Base-by-base conservation (phyloP, 2,329 filamentous ascomycete species). In the Claviceps sp. region DNA sequence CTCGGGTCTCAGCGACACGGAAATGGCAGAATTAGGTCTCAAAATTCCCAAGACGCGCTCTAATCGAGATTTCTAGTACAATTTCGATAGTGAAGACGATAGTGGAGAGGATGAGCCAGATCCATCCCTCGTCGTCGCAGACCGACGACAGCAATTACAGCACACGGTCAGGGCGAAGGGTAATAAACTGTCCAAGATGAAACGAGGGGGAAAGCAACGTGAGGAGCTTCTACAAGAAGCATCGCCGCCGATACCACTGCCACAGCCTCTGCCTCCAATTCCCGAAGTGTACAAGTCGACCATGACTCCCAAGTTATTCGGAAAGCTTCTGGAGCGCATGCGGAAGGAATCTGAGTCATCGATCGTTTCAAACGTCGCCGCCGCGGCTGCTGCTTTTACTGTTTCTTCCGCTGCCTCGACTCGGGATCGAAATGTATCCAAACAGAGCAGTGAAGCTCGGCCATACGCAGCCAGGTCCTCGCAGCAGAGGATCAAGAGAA, bases 11-110 rank as follows among this genome's bases (percentile, higher is more conserved):
- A 55, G 58, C 1, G 47, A 55, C 4, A 60, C 66, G 50, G 63
- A 63, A 53, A 8, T 47, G 45, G 62, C 61, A 4, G 54, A 58
- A 42, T 57, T 68, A 0, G 66, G 66, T 5, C 64, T 69, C 42
- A 54, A 69, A 23, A 52, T 69, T 23, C 66, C 66, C 2, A 62
- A 62, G 51, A 64, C 65, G 54, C 53, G 62, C 44, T 53, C 60
- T 40, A 60, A 58, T 57, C 66, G 66, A 58, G 56, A 64, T 23
- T 64, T 64, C 49, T 69, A 68, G 66, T 68, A 69, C 52, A 57
- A 63, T 56, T 58, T 66, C 55, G 65, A 68, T 58, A 67, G 62
- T 43, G 66, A 66, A 13, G 59, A 63, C 44, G 63, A 65, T 13
- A 42, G 38, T 4, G 59, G 59, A 20, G 55, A 58, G 20, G 58